Evolutionary conservation across 2,329 filamentous ascomycete species (phyloP), one percentile per base, ranked within the genome.

Genomic region (Stagonosporopsis chrysanthemi): DNA sequence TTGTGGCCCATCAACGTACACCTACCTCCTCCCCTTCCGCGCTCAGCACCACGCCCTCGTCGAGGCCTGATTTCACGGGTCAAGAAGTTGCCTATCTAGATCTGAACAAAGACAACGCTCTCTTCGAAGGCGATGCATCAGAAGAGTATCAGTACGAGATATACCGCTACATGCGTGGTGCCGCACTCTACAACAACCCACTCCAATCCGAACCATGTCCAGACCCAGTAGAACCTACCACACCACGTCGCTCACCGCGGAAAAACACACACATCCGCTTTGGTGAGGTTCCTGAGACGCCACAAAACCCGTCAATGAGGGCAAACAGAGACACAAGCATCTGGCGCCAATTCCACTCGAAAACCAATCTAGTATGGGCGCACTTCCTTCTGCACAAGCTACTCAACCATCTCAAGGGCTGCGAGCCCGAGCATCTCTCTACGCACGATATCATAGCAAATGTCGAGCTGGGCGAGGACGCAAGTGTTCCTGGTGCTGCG

Each of bases 321-420:
- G 26, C 23, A 33, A 28, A 42, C 4, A 40, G 24, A 53, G 33
- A 45, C 39, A 45, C 39, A 11, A 41, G 24, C 22, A 12, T 67
- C 39, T 89, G 86, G 86, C 71, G 76, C 11, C 72, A 78, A 28
- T 88, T 83, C 68, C 80, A 83, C 36, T 86, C 87, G 2, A 79
- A 80, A 52, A 88, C 86, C 2, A 89, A 89, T 62, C 77, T 88
- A 14, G 77, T 88, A 14, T 89, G 87, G 87, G 73, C 87, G 22
- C 82, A 86, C 46, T 87, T 87, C 66, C 73, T 89, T 4, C 78
- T 88, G 12, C 79, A 82, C 56, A 83, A 83, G 62, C 77, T 89
- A 0, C 72, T 88, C 23, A 67, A 74, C 41, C 73, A 80, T 49
- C 56, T 81, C n/a, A 43, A 53, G 9, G 58, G 44, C 8, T 56